Percentiles rank a stretch among this genome's conserved stretches.
Conservation (phyloP, 306 rosid species). For the Cicer cuneatum region DNA sequence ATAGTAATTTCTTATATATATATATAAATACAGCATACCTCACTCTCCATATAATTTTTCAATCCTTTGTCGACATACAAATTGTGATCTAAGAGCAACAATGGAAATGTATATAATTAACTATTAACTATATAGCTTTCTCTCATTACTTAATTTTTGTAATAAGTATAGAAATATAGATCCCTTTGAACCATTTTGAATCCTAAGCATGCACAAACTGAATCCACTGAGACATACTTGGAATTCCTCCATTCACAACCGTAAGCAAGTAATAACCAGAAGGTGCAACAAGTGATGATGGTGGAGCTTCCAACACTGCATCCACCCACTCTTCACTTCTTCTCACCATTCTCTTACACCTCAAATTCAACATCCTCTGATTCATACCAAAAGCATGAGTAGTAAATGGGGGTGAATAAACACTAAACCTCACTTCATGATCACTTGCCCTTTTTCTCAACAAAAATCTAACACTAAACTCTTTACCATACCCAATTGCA, state of each 20-base stretch:
- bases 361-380: constrained; percentile 74
- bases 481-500: constrained; percentile 57
- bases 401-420: constrained; percentile 75
- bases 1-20: not conserved
- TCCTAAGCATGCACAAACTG: constrained; percentile 48
- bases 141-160: not conserved
- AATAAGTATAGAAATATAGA: not conserved
- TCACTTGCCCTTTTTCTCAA: constrained; percentile 43
- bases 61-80: constrained; percentile 1
- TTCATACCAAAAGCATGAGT: constrained; percentile 80
- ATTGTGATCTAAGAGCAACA: not conserved
- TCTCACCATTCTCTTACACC: constrained; percentile 47
- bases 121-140: not conserved
- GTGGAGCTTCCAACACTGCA: constrained; percentile 71
- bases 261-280: constrained; percentile 74
- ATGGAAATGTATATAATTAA: not conserved
- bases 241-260: constrained; percentile 68
- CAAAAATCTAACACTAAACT: constrained; percentile 59
- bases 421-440: constrained; percentile 49
- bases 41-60: not conserved
- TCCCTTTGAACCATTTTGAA: not conserved
- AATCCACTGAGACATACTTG: constrained; percentile 73
- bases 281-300: constrained; percentile 68
- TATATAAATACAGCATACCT: not conserved
- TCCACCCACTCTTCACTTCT: constrained; percentile 44